These are phyloP conservation scores for Lentinula sp. DNA, from an alignment of 768 basidiomycete genomes.

Conservation along the genomic window DNA sequence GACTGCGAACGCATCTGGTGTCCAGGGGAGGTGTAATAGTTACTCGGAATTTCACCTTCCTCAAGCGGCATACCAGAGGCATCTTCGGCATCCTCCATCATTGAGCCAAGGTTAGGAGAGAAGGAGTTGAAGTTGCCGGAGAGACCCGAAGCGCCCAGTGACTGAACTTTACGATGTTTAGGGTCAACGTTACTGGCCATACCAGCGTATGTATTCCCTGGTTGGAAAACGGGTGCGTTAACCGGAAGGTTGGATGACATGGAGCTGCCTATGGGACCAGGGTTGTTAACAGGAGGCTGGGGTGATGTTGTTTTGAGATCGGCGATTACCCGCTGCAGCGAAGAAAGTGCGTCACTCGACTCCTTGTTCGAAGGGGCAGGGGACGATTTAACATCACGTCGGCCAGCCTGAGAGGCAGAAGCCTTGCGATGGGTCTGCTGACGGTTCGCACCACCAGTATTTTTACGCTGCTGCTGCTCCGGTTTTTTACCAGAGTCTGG, in stretches of 20 bases:
- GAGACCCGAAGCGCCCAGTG: constrained; percentile 54
- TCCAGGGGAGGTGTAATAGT: constrained; percentile 40
- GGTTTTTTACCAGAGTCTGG: constrained; percentile 49
- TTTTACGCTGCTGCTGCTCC: constrained; percentile 50
- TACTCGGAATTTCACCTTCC: constrained; percentile 75
- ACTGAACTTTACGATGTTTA: constrained; percentile 79
- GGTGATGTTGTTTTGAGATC: constrained; percentile 87
- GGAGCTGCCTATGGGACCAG: constrained; percentile 39
- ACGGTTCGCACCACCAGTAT: constrained; percentile 32
- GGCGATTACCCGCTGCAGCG: constrained; percentile 89
- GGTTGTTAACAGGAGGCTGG: constrained; percentile 35
- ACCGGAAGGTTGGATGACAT: constrained; percentile 46
- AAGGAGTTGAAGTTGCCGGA: constrained; percentile 64
- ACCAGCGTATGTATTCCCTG: constrained; percentile 55
- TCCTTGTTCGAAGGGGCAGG: constrained; percentile 54
- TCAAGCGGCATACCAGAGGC: constrained; percentile 45
- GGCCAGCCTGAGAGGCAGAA: constrained; percentile 49
- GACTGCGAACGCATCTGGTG: constrained; percentile 74
- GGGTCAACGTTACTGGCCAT: constrained; percentile 37
- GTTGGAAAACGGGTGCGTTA: constrained; percentile 73
- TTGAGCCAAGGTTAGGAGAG: constrained; percentile 75
- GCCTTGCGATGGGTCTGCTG: constrained; percentile 49
- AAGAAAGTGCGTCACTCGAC: constrained; percentile 76
- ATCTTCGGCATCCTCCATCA: constrained; percentile 81
- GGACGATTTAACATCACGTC: constrained; percentile 34